These are phyloP conservation scores for Kondoa subrosea DNA, from an alignment of 768 basidiomycete species.

Conservation along the genomic window DNA sequence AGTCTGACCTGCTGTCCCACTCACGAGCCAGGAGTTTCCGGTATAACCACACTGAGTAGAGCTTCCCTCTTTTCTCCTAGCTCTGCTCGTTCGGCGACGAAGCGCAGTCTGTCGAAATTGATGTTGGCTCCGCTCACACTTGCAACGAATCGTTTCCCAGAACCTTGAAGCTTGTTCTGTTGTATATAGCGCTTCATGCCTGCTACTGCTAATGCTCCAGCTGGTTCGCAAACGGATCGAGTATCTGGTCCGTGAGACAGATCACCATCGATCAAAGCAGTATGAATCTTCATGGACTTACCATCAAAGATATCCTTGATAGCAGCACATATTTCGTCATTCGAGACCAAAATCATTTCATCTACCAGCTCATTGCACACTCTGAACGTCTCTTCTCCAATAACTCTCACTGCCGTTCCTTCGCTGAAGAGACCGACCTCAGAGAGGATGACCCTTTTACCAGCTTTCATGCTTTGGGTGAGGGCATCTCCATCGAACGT, in stretches of 20 bases:
- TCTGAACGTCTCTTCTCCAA: slow-evolving; percentile 86
- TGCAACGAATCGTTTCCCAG: slow-evolving; percentile 72
- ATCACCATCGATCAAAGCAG: slow-evolving; percentile 2
- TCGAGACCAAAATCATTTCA: slow-evolving; percentile 64
- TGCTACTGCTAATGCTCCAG: slow-evolving; percentile 81
- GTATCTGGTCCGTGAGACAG: slow-evolving; percentile 54
- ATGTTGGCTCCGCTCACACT: slow-evolving; percentile 94
- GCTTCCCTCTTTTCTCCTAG: slow-evolving; percentile 90
- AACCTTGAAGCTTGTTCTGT: slow-evolving; percentile 61
- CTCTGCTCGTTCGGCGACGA: slow-evolving; percentile 97
- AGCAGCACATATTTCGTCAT: slow-evolving; percentile 93
- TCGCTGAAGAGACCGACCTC: slow-evolving; percentile 96
- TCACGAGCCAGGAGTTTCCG: slow-evolving; percentile 78
- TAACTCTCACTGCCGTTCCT: slow-evolving; percentile 88
- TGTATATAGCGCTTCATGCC: slow-evolving; percentile 76
- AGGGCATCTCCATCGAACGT: slow-evolving; percentile 91
- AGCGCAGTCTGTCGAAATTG: slow-evolving; percentile 92
- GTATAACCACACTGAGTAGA: slow-evolving; percentile 80
- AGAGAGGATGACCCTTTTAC: slow-evolving; percentile 59
- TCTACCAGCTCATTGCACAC: slow-evolving; percentile 74
- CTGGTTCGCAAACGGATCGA: slow-evolving; percentile 86
- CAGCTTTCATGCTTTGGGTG: slow-evolving; percentile 59
- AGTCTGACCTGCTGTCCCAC: no score
- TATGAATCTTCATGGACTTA: slow-evolving; percentile 31
- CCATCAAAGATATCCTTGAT: slow-evolving; percentile 99